phyloP scores from a whole-genome alignment of 2,329 filamentous ascomycete species.

The Microcyclosporella mali region DNA sequence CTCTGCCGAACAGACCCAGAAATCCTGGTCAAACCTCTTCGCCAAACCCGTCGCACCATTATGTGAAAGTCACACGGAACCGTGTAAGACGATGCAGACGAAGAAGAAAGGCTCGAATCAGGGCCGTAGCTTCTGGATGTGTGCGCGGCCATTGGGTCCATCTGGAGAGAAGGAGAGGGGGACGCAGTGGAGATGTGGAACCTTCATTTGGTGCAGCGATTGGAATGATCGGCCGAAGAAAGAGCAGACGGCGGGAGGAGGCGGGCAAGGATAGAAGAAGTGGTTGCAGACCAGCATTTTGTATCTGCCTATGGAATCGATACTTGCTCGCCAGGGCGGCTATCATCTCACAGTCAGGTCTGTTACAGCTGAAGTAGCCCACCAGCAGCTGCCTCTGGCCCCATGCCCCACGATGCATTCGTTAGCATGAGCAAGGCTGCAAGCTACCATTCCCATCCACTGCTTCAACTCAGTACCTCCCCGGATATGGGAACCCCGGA shows the following conservation, averaged over 20 bases:
- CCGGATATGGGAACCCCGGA: not conserved
- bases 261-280: no score
- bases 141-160: constrained; percentile 70
- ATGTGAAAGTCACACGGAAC: constrained; percentile 78
- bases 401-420: no score
- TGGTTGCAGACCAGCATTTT: no score
- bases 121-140: constrained; percentile 62
- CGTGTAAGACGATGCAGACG: constrained; percentile 74
- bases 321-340: no score
- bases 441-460: no score
- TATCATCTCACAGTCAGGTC: no score
- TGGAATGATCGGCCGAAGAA: constrained; percentile 40
- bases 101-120: constrained; percentile 86
- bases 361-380: no score
- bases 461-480: no score
- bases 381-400: no score
- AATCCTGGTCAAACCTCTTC: constrained; percentile 77
- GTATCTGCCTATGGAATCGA: no score
- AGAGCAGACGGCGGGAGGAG: no score
- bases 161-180: constrained; percentile 77
- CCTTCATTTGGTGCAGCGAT: constrained; percentile 68
- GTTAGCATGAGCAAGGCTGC: no score
- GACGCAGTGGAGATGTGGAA: constrained; percentile 80
- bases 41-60: constrained; percentile 65
- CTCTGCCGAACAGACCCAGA: constrained; percentile 24